A percentile compares a stretch with the other conserved stretches of the same genome.
Evolutionary conservation across 306 rosid species (phyloP).

Genomic region (Trichosanthes truncata): DNA sequence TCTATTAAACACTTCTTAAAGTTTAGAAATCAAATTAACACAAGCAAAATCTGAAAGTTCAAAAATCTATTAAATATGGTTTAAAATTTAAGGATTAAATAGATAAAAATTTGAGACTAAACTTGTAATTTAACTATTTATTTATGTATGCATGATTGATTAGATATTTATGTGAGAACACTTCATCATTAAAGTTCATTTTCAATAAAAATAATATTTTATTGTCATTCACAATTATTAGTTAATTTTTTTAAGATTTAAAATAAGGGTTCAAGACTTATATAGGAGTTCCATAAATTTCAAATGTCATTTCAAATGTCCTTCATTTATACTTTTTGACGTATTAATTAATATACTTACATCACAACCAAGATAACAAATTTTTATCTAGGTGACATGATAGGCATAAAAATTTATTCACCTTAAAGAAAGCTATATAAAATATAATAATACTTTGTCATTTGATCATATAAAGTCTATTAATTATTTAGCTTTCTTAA

Average conservation of each 20-base stretch:
- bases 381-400: background rate
- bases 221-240: too few species aligned
- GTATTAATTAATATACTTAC: background rate
- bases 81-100: too few species aligned
- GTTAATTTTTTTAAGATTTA: background rate
- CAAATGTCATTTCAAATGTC: background rate
- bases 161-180: too few species aligned
- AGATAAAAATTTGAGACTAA: too few species aligned
- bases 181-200: too few species aligned
- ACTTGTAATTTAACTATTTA: too few species aligned
- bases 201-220: too few species aligned
- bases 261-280: background rate
- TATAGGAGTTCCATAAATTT: background rate
- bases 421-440: background rate
- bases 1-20: too few species aligned
- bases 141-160: too few species aligned
- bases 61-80: too few species aligned
- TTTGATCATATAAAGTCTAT: background rate
- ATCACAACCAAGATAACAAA: background rate
- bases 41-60: too few species aligned
- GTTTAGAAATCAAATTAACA: too few species aligned
- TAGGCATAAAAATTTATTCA: background rate
- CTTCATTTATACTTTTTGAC: background rate
- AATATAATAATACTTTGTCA: background rate
- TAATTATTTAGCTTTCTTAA: background rate